Evolutionary conservation across 495 filamentous ascomycete genomes (phyloP), one percentile per base, ranked within the genome.

Genomic region (Podospora australis): DNA sequence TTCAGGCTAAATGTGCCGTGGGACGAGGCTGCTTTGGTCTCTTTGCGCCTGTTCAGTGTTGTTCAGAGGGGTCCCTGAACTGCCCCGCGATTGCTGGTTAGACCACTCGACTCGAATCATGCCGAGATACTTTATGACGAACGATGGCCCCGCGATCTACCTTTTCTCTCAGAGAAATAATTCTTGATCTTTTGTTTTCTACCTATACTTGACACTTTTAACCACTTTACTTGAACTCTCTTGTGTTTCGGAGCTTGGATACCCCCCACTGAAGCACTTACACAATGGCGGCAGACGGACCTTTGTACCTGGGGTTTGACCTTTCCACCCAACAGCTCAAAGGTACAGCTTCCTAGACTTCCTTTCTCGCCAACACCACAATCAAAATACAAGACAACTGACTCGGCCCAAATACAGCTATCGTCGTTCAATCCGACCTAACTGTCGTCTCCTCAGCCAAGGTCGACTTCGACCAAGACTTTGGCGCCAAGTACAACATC

Each of bases 251-350:
- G 7, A 30, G 7, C 28, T 46, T 44, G 21, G 22, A 17, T 25
- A 13, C n/a, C n/a, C 11, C 3, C n/a, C n/a, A n/a, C n/a, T n/a
- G n/a, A n/a, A n/a, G n/a, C 44, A 60, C 59, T 45, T 57, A 47
- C 49, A 65, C 48, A 46, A 77, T 77, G 74, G 59, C 60, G 46
- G 54, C 66, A 34, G 51, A 69, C 32, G 71, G 68, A 14, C 83
- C 87, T 11, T 72, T 94, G 46, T 96, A 95, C 55, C 77, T 96
- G 48, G 91, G 91, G 34, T 91, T 96, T 63, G 91, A 98, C 66
- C 85, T 98, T 39, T 95, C 90, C 21, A 97, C 92, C 48, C 92
- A 96, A 68, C 90, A 96, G 63, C 74, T 96, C 22, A 98, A 98
- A 76, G 88, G 86, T 78, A 53, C 48, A 68, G n/a, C n/a, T n/a